Conservation (phyloP, 1,139 yeast species). For the Debaryomyces singareniensis region DNA sequence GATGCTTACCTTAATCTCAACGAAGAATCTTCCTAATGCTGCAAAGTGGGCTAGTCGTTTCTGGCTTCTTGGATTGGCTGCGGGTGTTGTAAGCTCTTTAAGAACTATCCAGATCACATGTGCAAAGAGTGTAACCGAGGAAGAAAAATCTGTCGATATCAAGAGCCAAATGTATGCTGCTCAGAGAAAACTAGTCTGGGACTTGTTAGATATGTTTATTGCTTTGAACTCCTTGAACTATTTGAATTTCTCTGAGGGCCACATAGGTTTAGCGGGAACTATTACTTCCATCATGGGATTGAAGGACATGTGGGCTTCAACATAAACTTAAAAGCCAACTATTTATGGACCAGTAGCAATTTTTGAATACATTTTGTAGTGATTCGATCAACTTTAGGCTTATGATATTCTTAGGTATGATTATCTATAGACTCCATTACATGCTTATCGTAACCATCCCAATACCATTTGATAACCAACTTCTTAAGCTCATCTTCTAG, state of each 20-base stretch:
- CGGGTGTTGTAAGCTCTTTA: constrained; percentile 54
- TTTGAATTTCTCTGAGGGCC: constrained; percentile 68
- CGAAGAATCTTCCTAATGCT: constrained; percentile 27
- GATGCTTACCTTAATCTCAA: constrained; percentile 37
- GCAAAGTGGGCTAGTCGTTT: constrained; percentile 49
- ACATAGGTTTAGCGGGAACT: constrained; percentile 80
- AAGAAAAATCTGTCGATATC: constrained; percentile 26
- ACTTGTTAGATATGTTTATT: constrained; percentile 66
- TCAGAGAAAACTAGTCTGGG: constrained; percentile 70
- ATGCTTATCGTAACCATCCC: constrained; percentile 30
- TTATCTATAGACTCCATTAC: too few species aligned
- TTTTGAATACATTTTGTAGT: too few species aligned
- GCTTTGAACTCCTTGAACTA: constrained; percentile 65
- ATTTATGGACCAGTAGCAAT: too few species aligned
- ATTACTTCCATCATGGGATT: constrained; percentile 77
- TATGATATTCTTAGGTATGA: too few species aligned
- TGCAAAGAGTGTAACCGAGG: constrained; percentile 17
- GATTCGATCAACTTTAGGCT: too few species aligned
- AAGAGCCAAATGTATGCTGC: constrained; percentile 35
- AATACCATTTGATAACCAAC: constrained; percentile 23
- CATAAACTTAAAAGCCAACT: background rate
- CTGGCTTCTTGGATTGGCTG: constrained; percentile 72
- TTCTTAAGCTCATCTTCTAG: constrained; percentile 19
- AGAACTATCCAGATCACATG: constrained; percentile 28
- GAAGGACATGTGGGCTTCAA: constrained; percentile 58